Evolutionary conservation across 371 early-diverging fungal genomes (phyloP).

Genomic region (Lichtheimia hyalospora): DNA sequence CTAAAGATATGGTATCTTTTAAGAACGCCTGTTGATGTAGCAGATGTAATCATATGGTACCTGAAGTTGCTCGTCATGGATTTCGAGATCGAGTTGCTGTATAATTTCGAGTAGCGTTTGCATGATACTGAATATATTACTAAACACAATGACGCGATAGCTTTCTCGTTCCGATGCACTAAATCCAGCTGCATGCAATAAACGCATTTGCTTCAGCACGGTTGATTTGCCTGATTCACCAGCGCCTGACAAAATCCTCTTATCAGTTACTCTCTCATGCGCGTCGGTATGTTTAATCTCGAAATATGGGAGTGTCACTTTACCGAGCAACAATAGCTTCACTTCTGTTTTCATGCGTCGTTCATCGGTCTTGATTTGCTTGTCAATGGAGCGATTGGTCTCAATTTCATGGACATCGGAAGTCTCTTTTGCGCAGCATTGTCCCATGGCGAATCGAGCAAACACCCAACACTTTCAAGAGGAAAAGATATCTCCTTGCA

Average conservation of each 20-base stretch:
- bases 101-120: constrained; percentile 83
- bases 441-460: constrained; percentile 1
- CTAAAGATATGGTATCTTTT: neutral
- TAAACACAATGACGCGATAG: constrained; percentile 82
- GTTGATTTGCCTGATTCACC: constrained; percentile 97
- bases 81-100: constrained; percentile 65
- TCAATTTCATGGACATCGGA: neutral
- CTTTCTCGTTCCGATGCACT: constrained; percentile 76
- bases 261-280: neutral
- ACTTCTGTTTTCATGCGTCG: constrained; percentile 70
- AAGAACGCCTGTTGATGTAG: too few species aligned
- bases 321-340: constrained; percentile 81
- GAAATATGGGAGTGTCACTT: neutral
- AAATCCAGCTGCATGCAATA: constrained; percentile 90
- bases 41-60: constrained; percentile 6
- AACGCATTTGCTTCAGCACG: constrained; percentile 92
- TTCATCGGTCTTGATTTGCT: constrained; percentile 70
- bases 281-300: too few species aligned
- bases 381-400: constrained; percentile 54
- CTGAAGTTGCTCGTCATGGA: constrained; percentile 58
- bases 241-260: constrained; percentile 61
- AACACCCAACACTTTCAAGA: too few species aligned
- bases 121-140: constrained; percentile 85
- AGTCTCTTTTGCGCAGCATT: neutral
- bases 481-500: too few species aligned